phyloP scores from a whole-genome alignment of 257 asterid genomes.

The Solanum chmielewskii region DNA sequence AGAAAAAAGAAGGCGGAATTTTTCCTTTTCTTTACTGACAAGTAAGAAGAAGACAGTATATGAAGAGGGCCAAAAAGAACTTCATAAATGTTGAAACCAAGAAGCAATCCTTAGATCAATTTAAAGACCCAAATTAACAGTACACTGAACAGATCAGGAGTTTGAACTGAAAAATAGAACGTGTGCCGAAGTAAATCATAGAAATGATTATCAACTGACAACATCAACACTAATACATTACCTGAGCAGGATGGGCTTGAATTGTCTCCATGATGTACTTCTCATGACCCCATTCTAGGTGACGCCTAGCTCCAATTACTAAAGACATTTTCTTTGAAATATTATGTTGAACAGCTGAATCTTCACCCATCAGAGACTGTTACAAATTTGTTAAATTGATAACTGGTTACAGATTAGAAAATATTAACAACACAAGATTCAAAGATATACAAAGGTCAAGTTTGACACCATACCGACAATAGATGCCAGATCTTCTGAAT shows the following conservation, averaged over 20 bases:
- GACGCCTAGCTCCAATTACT: constrained; percentile 82
- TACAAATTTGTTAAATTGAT: constrained; percentile 4
- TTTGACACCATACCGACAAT: constrained; percentile 42
- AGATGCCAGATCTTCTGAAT: constrained; percentile 97
- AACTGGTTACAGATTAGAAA: not conserved
- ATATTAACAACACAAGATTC: not conserved
- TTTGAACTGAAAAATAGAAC: not conserved
- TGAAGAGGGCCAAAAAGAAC: not conserved
- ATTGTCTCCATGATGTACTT: constrained; percentile 82
- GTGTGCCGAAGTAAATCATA: not conserved
- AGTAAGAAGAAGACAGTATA: not conserved
- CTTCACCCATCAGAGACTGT: constrained; percentile 77
- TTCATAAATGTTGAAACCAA: not conserved
- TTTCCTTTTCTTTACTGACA: not conserved
- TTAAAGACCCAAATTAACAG: not conserved
- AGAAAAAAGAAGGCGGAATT: not conserved
- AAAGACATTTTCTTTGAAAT: constrained; percentile 64
- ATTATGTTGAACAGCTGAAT: constrained; percentile 29
- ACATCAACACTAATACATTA: not conserved
- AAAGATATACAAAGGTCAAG: not conserved
- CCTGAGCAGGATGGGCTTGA: constrained; percentile 96
- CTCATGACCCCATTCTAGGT: constrained; percentile 95
- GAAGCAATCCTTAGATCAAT: not conserved
- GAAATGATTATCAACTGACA: not conserved
- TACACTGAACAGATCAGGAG: not conserved